Percentiles rank a stretch among this genome's conserved stretches.
Evolutionary conservation across 345 rosid genomes (phyloP).

Genomic region (Salix exigua): DNA sequence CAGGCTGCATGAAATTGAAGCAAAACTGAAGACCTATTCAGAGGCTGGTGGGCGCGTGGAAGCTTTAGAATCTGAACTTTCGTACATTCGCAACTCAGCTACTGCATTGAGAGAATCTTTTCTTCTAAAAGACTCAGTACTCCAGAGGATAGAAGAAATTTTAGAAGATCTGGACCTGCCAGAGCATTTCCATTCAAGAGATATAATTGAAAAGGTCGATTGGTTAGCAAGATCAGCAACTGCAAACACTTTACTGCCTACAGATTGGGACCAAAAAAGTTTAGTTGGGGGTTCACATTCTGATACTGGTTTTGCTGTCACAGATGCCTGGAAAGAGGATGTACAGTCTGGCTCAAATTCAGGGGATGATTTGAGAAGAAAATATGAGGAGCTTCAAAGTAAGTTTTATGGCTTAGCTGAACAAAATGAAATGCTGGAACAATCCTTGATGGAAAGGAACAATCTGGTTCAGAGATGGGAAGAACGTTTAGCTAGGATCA

Average conservation of each 20-base stretch:
- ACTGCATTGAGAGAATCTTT: constrained; percentile 91
- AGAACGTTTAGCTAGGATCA: constrained; percentile 57
- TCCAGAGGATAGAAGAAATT: constrained; percentile 90
- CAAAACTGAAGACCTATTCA: constrained; percentile 59
- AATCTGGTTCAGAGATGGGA: constrained; percentile 88
- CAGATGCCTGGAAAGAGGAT: constrained; percentile 83
- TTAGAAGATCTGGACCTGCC: constrained; percentile 90
- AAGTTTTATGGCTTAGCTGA: constrained; percentile 93
- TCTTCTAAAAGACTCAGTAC: constrained; percentile 89
- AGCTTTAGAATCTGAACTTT: constrained; percentile 94
- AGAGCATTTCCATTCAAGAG: constrained; percentile 83
- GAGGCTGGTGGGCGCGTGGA: constrained; percentile 94
- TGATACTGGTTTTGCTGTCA: constrained; percentile 53
- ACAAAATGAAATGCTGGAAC: constrained; percentile 98
- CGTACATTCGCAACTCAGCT: constrained; percentile 96
- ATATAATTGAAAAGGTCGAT: constrained; percentile 84
- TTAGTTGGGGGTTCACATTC: constrained; percentile 57
- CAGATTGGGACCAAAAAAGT: constrained; percentile 77
- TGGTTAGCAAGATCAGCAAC: constrained; percentile 80
- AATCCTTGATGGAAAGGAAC: constrained; percentile 87
- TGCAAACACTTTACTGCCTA: constrained; percentile 46
- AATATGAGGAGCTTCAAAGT: constrained; percentile 80
- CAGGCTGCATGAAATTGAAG: constrained; percentile 64
- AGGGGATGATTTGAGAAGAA: constrained; percentile 70
- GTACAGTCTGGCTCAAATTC: constrained; percentile 49